Evolutionary conservation across 768 basidiomycete species (phyloP).

Genomic region (Tylopilus sp.): DNA sequence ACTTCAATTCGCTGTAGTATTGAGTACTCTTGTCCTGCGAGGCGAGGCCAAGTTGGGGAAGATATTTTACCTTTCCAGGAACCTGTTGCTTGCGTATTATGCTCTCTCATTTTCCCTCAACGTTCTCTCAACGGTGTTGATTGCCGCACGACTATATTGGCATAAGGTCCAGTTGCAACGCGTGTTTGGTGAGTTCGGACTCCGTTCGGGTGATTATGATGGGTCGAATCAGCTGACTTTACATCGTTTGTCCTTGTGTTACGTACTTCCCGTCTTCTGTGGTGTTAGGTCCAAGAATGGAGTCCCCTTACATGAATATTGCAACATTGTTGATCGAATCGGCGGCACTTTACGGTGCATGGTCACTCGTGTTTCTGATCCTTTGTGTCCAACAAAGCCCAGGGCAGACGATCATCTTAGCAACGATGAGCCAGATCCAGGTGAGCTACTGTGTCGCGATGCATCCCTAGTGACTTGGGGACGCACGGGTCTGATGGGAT

Average conservation of each 20-base stretch:
- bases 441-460: conserved; percentile 1
- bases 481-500: background rate
- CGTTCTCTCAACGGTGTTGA: conserved; percentile 21
- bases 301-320: conserved; percentile 22
- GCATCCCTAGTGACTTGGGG: too few species aligned
- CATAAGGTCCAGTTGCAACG: conserved; percentile 24
- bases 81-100: conserved; percentile 23
- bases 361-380: conserved; percentile 24
- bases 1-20: conserved; percentile 4
- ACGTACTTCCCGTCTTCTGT: background rate
- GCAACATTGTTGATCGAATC: conserved; percentile 25
- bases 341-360: conserved; percentile 21
- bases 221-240: background rate
- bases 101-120: conserved; percentile 24
- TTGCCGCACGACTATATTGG: conserved; percentile 23
- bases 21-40: conserved; percentile 20
- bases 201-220: too few species aligned
- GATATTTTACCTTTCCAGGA: conserved; percentile 22
- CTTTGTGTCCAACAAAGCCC: conserved; percentile 14
- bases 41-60: conserved; percentile 14
- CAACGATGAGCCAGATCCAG: conserved; percentile 24
- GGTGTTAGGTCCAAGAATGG: conserved; percentile 10
- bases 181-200: conserved; percentile 29
- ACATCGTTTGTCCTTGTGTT: background rate
- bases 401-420: conserved; percentile 19